Percentiles rank a stretch among this genome's conserved stretches.
phyloP scores from a whole-genome alignment of 139 green algal genomes.

The Coelastrella sp. region DNA sequence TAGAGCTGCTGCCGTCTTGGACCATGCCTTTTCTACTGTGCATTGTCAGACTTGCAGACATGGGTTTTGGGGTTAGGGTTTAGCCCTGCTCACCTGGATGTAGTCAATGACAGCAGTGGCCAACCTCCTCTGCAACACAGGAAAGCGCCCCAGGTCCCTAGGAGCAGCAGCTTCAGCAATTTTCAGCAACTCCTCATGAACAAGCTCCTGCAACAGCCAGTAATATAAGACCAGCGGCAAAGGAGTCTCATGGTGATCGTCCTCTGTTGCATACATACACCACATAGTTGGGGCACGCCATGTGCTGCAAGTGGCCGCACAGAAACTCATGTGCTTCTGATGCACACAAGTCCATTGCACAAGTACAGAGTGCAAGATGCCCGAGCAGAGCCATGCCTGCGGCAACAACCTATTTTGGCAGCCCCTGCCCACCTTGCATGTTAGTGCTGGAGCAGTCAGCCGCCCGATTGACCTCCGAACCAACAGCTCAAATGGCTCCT shows the following conservation, averaged over 20 bases:
- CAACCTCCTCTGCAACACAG: slow-evolving; percentile 72
- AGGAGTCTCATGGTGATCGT: not conserved
- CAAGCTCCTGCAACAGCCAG: slow-evolving; percentile 36
- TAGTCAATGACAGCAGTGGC: slow-evolving; percentile 79
- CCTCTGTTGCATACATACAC: not conserved
- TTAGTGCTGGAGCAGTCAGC: slow-evolving; percentile 81
- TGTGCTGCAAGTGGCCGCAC: too few species aligned
- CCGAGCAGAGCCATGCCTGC: not conserved
- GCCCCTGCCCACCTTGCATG: slow-evolving; percentile 54
- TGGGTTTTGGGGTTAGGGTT: too few species aligned
- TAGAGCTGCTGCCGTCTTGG: too few species aligned
- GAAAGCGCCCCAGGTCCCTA: slow-evolving; percentile 73
- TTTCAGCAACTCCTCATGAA: slow-evolving; percentile 86
- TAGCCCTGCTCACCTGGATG: slow-evolving; percentile 57
- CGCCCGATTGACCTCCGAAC: slow-evolving; percentile 79
- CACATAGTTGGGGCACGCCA: too few species aligned
- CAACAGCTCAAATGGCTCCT: slow-evolving; percentile 97
- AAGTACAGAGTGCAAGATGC: not conserved
- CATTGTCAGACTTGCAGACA: too few species aligned
- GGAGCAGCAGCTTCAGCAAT: slow-evolving; percentile 82
- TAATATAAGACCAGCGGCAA: not conserved
- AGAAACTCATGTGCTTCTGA: too few species aligned
- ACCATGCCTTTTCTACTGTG: too few species aligned
- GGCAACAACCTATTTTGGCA: not conserved
- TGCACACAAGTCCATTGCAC: too few species aligned